These are phyloP conservation scores for Yamadazyma atmosphaerica DNA, from an alignment of 1,139 yeast species.

Conservation along the genomic window DNA sequence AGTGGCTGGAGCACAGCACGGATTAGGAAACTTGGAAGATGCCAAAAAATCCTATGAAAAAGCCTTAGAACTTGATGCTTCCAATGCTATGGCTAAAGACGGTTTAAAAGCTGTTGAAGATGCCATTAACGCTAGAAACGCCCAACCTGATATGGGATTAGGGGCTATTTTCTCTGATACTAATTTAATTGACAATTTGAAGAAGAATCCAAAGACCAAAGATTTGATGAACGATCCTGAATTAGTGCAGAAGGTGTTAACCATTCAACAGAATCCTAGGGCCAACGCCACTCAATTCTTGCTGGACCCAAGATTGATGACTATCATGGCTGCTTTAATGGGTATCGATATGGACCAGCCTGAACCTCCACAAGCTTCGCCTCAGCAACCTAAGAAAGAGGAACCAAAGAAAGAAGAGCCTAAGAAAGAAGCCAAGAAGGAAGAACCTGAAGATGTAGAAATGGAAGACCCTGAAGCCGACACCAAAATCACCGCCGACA, in stretches of 20 bases:
- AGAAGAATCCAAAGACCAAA: slow-evolving; percentile 82
- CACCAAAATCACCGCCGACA: slow-evolving; percentile 64
- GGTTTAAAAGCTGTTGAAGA: slow-evolving; percentile 73
- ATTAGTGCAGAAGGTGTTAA: slow-evolving; percentile 69
- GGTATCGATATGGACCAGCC: slow-evolving; percentile 74
- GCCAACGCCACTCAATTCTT: slow-evolving; percentile 63
- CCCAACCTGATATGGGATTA: slow-evolving; percentile 71
- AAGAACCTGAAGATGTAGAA: slow-evolving; percentile 31
- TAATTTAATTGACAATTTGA: slow-evolving; percentile 69
- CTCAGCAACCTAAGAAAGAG: slow-evolving; percentile 30
- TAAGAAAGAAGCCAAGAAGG: slow-evolving; percentile 23
- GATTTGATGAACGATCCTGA: slow-evolving; percentile 86
- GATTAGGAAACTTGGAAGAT: slow-evolving; percentile 73
- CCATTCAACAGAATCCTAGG: slow-evolving; percentile 72
- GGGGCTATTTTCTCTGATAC: slow-evolving; percentile 83
- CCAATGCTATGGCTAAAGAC: slow-evolving; percentile 82
- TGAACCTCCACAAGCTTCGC: slow-evolving; percentile 19
- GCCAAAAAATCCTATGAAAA: slow-evolving; percentile 71
- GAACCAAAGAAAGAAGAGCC: slow-evolving; percentile 20
- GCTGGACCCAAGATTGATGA: slow-evolving; percentile 85
- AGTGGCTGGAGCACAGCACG: slow-evolving; percentile 90
- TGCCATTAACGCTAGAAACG: slow-evolving; percentile 44
- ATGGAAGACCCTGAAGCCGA: slow-evolving; percentile 33
- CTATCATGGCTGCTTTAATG: slow-evolving; percentile 80
- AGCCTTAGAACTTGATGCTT: slow-evolving; percentile 80